Evolutionary conservation across 768 basidiomycete genomes (phyloP).

Genomic region (Leccinellum rugosiceps): DNA sequence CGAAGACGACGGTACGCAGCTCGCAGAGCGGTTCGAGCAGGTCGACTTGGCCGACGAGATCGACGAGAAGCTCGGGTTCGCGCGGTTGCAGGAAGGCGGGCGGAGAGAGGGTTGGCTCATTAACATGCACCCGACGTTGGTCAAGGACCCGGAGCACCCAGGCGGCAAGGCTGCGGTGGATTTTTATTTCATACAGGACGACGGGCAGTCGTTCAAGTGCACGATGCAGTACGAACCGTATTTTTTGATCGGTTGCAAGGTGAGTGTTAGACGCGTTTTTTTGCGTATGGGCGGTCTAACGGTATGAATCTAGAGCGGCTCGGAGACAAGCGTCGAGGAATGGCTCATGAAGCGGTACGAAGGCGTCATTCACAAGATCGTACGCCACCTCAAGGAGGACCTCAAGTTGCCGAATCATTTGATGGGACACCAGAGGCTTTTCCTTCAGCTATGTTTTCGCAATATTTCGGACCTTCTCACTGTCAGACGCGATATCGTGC

Average conservation of each 20-base stretch:
- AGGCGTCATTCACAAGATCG: slow-evolving; percentile 75
- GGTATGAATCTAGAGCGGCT: slow-evolving; percentile 55
- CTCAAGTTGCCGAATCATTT: slow-evolving; percentile 94
- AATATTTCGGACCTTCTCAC: slow-evolving; percentile 90
- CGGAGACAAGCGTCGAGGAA: slow-evolving; percentile 89
- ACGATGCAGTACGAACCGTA: slow-evolving; percentile 94
- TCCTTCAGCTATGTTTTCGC: slow-evolving; percentile 84
- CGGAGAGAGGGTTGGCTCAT: slow-evolving; percentile 89
- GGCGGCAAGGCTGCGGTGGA: slow-evolving; percentile 90
- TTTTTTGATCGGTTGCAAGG: slow-evolving; percentile 91
- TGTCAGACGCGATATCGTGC: slow-evolving; percentile 85
- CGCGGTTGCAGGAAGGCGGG: slow-evolving; percentile 72
- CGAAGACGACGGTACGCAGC: slow-evolving; percentile 87
- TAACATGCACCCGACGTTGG: slow-evolving; percentile 97
- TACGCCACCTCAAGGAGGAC: slow-evolving; percentile 87
- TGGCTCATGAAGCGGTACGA: slow-evolving; percentile 95
- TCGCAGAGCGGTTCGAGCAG: slow-evolving; percentile 83
- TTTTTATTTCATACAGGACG: slow-evolving; percentile 96
- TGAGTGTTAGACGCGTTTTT: slow-evolving; percentile 30
- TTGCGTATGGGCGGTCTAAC: slow-evolving; percentile 3
- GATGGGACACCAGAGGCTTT: slow-evolving; percentile 88
- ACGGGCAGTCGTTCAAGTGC: slow-evolving; percentile 94
- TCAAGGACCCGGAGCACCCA: slow-evolving; percentile 83
- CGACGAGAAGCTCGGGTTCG: slow-evolving; percentile 92
- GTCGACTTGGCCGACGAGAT: slow-evolving; percentile 76